These are phyloP conservation scores for Spergularia azorica DNA, from an alignment of 179 eudicot species.

Conservation along the genomic window DNA sequence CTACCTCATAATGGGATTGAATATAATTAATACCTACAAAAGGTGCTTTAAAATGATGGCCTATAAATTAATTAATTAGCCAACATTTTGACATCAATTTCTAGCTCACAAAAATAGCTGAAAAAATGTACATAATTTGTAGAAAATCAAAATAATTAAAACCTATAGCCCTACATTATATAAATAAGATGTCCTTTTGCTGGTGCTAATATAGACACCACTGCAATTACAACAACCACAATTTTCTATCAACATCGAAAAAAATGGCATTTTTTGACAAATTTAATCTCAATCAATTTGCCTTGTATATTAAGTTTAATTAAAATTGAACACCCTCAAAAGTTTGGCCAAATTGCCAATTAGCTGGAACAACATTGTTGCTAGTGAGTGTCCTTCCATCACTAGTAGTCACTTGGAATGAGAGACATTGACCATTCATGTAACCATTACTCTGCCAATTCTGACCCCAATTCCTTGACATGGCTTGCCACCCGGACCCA, in stretches of 20 bases:
- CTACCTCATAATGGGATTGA: neutral
- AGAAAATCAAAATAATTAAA: neutral
- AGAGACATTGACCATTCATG: slow-evolving; percentile 56
- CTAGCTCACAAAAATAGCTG: slow-evolving; percentile 5
- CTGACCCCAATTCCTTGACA: slow-evolving; percentile 77
- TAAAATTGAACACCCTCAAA: slow-evolving; percentile 48
- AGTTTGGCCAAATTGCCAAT: slow-evolving; percentile 69
- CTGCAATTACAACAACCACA: neutral
- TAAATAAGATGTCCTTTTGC: slow-evolving; percentile 14
- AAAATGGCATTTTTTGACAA: too few species aligned
- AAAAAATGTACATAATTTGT: slow-evolving; percentile 1
- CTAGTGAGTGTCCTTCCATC: slow-evolving; percentile 50
- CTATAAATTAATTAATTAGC: slow-evolving; percentile 9
- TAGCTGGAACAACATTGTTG: slow-evolving; percentile 44
- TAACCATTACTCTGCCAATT: slow-evolving; percentile 64
- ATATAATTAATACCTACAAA: neutral
- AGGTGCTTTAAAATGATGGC: neutral
- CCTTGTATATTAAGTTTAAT: neutral
- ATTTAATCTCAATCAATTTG: neutral
- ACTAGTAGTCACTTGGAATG: slow-evolving; percentile 57
- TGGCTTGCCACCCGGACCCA: slow-evolving; percentile 52
- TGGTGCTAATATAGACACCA: slow-evolving; percentile 17
- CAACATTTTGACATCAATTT: neutral
- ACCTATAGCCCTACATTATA: slow-evolving; percentile 2
- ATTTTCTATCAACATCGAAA: too few species aligned